phyloP scores from a whole-genome alignment of 2,329 filamentous ascomycete species.

The Penicillium sclerotiorum region DNA sequence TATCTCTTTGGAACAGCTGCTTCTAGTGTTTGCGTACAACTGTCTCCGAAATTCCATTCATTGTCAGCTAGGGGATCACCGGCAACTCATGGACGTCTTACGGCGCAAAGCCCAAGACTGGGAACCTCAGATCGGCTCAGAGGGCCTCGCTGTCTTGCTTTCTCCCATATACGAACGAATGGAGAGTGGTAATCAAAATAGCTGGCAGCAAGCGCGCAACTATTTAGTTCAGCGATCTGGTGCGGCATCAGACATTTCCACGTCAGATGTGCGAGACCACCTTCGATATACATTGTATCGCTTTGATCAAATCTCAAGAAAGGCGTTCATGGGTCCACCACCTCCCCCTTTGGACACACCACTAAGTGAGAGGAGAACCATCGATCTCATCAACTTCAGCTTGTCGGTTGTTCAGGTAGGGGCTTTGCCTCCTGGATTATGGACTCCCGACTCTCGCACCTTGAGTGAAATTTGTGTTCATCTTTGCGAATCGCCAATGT shows the following conservation, averaged over 20 bases:
- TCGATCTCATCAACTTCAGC: background rate
- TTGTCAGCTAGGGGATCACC: background rate
- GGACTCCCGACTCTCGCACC: background rate
- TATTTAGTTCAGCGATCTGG: background rate
- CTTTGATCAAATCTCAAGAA: background rate
- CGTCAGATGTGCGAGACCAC: background rate
- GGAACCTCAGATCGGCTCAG: background rate
- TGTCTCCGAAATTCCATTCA: background rate
- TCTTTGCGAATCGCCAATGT: background rate
- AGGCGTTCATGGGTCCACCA: background rate
- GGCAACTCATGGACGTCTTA: background rate
- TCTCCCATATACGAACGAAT: background rate
- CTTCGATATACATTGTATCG: background rate
- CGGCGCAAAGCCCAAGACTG: background rate
- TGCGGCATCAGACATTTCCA: background rate
- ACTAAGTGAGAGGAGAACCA: background rate
- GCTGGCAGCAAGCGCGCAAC: background rate
- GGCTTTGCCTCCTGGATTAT: background rate
- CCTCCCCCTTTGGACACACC: background rate
- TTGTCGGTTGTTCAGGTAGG: background rate
- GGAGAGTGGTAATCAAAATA: background rate
- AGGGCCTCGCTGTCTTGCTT: background rate
- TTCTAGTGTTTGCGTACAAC: background rate
- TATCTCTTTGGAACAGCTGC: background rate
- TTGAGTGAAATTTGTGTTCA: background rate